Percentiles rank a stretch among this genome's conserved stretches.
Evolutionary conservation across 1,139 yeast species (phyloP).

Genomic region (Protomyces macrosporus): DNA sequence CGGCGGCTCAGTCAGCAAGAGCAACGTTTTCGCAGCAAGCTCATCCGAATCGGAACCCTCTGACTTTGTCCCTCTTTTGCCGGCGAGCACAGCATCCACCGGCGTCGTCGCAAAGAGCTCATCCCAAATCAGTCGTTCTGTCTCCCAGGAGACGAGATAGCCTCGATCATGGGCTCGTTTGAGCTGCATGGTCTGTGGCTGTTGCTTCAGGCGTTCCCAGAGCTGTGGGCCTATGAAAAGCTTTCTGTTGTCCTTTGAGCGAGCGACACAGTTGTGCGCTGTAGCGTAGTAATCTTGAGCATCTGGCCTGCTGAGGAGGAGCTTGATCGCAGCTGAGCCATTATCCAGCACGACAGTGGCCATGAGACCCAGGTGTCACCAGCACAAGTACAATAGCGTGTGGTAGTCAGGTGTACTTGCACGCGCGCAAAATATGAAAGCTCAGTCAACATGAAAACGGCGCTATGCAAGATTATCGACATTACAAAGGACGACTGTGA

Average conservation of each 20-base stretch:
- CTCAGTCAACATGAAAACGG: no score
- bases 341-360: constrained; percentile 49
- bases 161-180: constrained; percentile 79
- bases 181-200: constrained; percentile 68
- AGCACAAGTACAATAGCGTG: no score
- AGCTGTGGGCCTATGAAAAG: constrained; percentile 70
- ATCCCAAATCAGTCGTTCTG: constrained; percentile 93
- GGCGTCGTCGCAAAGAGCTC: constrained; percentile 45
- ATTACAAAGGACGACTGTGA: no score
- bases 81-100: constrained; percentile 3
- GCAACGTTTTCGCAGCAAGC: constrained; percentile 27
- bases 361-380: background rate
- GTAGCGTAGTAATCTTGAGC: constrained; percentile 38
- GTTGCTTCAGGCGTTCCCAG: constrained; percentile 49
- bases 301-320: constrained; percentile 50
- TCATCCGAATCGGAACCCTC: background rate
- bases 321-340: constrained; percentile 79
- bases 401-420: no score
- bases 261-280: constrained; percentile 63
- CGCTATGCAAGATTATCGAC: no score
- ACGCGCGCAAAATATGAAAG: no score
- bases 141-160: constrained; percentile 85
- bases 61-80: background rate
- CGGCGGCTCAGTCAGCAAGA: constrained; percentile 70
- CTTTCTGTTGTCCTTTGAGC: constrained; percentile 64